Evolutionary conservation across 495 filamentous ascomycete genomes (phyloP), one percentile per base, ranked within the genome.

Genomic region (Daldinia concentrica): DNA sequence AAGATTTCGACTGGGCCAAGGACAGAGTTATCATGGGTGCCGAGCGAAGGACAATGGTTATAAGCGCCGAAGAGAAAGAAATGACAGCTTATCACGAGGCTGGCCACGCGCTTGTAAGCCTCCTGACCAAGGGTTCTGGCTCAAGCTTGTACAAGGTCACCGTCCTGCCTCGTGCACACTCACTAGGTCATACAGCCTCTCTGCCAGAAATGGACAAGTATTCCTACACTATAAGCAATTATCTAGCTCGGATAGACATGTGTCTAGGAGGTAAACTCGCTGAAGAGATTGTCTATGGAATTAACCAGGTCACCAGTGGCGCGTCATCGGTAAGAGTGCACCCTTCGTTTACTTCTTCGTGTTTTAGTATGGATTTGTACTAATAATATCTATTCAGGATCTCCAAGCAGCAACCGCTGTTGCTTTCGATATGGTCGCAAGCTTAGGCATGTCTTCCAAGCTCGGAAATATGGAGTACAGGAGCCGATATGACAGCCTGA

Each of bases 11-110:
- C 69, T 98, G 93, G 93, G 95, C 95, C 52, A 98, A 96, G 79
- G 95, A 99, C 83, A 97, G 94, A 81, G 93, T 99, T 63, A 90
- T 98, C 83, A 97, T 99, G 92, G 95, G 95, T 52, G 92, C 95
- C 32, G 95, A 98, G 83, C 88, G 90, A 77, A 89, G 87, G 73
- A 95, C 89, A 75, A 91, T 93, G 77, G 88, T 98, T 66, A 96
- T 98, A 66, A 91, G 91, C 51, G 86, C 93, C 59, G 91, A 94
- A 81, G 88, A 90, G 76, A 87, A 88, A 74, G 94, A 98, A 78
- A 89, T 93, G 85, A 99, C 95, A 37, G 95, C 95, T 2, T 99
- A 99, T 73, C 95, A 99, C 80, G 95, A 99, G 79, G 95, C 94
- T 64, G 95, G 95, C 2, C 95, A 99, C 79, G 93, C 96, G 3